Conservation (phyloP, 2,329 filamentous ascomycete genomes). For the Phoma sp. region DNA sequence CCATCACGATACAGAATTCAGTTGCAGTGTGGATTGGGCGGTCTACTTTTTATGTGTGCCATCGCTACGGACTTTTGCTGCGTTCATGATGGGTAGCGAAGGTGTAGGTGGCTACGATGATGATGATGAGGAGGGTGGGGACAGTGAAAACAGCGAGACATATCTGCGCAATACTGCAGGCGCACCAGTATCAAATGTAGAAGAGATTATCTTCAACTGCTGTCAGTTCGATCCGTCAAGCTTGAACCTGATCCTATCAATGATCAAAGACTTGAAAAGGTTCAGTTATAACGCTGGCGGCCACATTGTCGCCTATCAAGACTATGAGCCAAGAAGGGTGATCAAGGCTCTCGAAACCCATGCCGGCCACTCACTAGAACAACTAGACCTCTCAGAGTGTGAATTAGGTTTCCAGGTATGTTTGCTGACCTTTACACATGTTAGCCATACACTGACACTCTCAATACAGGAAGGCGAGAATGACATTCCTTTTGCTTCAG, state of each 20-base stretch:
- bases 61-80: constrained; percentile 20
- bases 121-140: not conserved
- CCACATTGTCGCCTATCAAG: not conserved
- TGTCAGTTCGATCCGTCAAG: constrained; percentile 13
- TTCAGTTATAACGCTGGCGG: constrained; percentile 20
- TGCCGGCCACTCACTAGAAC: constrained; percentile 14
- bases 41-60: constrained; percentile 21
- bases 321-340: constrained; percentile 15
- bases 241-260: constrained; percentile 11
- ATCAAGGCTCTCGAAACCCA: constrained; percentile 13
- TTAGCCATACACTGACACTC: not conserved
- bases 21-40: constrained; percentile 14
- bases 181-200: constrained; percentile 15
- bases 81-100: constrained; percentile 19
- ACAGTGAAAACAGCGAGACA: not conserved
- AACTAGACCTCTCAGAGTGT: not conserved
- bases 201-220: constrained; percentile 16
- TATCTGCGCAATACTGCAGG: not conserved
- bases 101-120: not conserved
- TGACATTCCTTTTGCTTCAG: not conserved
- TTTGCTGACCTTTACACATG: not conserved
- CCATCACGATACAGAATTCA: constrained; percentile 15
- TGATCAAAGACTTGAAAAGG: constrained; percentile 15
- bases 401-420: not conserved
- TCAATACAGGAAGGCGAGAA: not conserved